Conservation (phyloP, 805 yeast species). For the Starmerella floricola region DNA sequence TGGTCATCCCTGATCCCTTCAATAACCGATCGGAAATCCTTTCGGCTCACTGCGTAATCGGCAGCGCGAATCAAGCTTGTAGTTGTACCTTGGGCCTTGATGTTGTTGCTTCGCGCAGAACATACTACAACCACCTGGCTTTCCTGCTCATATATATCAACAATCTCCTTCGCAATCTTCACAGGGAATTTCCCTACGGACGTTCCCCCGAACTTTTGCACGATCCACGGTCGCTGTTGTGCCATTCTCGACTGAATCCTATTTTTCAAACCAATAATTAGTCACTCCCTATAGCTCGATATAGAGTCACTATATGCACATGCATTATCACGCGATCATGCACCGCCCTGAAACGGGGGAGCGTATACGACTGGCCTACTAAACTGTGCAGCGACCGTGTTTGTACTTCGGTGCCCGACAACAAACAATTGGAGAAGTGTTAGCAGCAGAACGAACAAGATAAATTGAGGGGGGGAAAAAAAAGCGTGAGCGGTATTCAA, state of each 20-base stretch:
- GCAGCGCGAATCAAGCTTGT: constrained; percentile 76
- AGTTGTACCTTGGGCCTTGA: constrained; percentile 93
- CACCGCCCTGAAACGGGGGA: not conserved
- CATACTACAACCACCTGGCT: constrained; percentile 84
- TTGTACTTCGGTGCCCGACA: too few species aligned
- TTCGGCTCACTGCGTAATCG: constrained; percentile 35
- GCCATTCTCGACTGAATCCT: not conserved
- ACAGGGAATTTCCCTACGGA: constrained; percentile 90
- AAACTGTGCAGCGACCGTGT: too few species aligned
- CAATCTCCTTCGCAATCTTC: constrained; percentile 73
- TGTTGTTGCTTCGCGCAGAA: constrained; percentile 82
- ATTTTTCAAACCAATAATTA: constrained; percentile 3
- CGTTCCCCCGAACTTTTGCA: constrained; percentile 96
- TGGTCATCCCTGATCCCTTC: constrained; percentile 70
- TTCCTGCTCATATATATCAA: constrained; percentile 42
- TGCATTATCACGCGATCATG: not conserved
- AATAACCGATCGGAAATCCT: constrained; percentile 41
- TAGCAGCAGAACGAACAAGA: too few species aligned
- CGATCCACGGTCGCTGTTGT: constrained; percentile 42
- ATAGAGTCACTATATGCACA: too few species aligned
- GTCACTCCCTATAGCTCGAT: constrained; percentile 1
- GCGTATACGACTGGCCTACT: too few species aligned
- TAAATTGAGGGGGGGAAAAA: too few species aligned
- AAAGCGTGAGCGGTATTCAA: too few species aligned
- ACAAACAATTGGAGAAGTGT: too few species aligned